Base-by-base conservation (phyloP, 495 filamentous ascomycete genomes). In the Apodospora peruviana region DNA sequence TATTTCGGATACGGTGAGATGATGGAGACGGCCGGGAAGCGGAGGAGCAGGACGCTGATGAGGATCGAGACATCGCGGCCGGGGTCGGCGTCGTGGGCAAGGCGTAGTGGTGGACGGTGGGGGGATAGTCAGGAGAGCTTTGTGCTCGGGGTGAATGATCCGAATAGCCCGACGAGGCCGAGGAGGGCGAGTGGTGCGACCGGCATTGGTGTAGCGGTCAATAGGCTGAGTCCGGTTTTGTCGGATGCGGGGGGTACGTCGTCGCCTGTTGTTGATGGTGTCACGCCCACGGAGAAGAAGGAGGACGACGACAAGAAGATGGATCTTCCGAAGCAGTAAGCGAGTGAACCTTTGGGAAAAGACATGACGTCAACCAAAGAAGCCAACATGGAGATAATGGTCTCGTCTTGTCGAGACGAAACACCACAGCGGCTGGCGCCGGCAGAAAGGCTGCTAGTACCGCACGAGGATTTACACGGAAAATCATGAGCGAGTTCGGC, bases 91-190 rank as follows among this genome's bases (percentile, higher is more conserved):
- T 20, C 11, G 21, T 44, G 14, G 36, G 23, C 19, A 43, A 34
- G 23, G 43, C 23, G 12, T 21, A 41, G 21, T 43, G 55, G 52
- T 19, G 55, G 48, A 22, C 19, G 50, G 22, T 58, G 55, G 55
- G 44, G 36, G 12, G 52, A 58, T 23, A 61, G 59, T 19, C 55
- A 58, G 44, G 59, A 61, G 50, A 61, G 55, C 35, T 56, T 59
- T 19, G 59, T 59, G 35, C 47, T 61, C 37, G 59, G 55, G 8
- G 5, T 51, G 50, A 61, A 58, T 16, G 56, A 61, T 36, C 62
- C 62, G 0, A 53, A 59, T 16, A 65, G 59, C 40, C 62, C 62
- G 1, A 62, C 27, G n/a, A n/a, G n/a, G n/a, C n/a, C n/a, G n/a
- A n/a, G n/a, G n/a, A n/a, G n/a, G n/a, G n/a, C n/a, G n/a, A n/a